Conservation (phyloP, 768 basidiomycete species). For the Phlegmacium glaucopus region DNA sequence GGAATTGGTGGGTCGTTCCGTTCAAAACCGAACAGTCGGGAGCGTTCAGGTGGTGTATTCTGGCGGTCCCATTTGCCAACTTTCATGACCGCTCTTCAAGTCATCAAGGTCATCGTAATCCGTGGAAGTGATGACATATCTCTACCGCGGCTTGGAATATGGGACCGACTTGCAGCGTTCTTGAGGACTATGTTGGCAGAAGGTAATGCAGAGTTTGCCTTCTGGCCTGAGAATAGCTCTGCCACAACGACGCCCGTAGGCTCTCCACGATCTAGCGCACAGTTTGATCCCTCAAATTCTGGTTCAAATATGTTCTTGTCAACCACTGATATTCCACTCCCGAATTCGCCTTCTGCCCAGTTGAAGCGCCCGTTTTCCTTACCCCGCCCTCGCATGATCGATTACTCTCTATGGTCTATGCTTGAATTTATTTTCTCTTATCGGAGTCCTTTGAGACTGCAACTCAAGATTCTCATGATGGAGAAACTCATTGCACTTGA, state of each 20-base stretch:
- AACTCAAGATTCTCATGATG: conserved; percentile 62
- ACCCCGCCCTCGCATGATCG: conserved; percentile 53
- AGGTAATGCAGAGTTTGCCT: conserved; percentile 61
- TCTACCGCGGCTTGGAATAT: conserved; percentile 49
- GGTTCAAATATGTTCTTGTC: conserved; percentile 16
- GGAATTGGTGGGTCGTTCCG: conserved; percentile 24
- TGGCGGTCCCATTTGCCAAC: conserved; percentile 34
- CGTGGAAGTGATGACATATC: conserved; percentile 58
- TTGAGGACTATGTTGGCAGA: conserved; percentile 48
- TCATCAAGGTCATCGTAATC: conserved; percentile 64
- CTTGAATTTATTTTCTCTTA: conserved; percentile 63
- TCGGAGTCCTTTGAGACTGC: conserved; percentile 59
- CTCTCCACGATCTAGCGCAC: conserved; percentile 46
- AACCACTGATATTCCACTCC: conserved; percentile 24
- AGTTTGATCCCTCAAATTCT: conserved; percentile 27
- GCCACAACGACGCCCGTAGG: conserved; percentile 47
- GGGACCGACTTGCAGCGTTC: conserved; percentile 57
- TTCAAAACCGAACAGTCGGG: conserved; percentile 35
- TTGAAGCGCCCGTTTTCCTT: conserved; percentile 13
- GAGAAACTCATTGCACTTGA: conserved; percentile 59
- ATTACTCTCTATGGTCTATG: conserved; percentile 72
- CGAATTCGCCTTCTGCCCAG: conserved; percentile 16
- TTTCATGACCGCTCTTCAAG: conserved; percentile 54
- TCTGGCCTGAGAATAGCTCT: conserved; percentile 39
- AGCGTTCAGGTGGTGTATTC: conserved; percentile 16